Evolutionary conservation across 2,329 filamentous ascomycete genomes (phyloP).

Genomic region (Arthrobotrys conoides): DNA sequence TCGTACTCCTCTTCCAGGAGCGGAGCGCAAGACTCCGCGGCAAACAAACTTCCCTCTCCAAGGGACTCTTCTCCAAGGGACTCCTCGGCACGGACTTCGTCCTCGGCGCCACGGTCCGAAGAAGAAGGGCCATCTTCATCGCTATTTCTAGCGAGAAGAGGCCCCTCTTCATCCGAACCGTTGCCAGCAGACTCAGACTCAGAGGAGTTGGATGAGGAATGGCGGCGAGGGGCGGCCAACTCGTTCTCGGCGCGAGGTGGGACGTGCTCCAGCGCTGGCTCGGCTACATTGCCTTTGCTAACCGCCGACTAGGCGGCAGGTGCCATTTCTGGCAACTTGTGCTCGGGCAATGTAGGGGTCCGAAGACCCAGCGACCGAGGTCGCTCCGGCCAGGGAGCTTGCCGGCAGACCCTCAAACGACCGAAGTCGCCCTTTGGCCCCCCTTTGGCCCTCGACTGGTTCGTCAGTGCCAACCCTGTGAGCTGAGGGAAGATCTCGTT

Average conservation of each 20-base stretch:
- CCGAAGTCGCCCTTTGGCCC: too few species aligned
- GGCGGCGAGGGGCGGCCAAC: too few species aligned
- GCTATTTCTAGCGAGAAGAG: too few species aligned
- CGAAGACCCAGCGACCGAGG: background rate
- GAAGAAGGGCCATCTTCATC: too few species aligned
- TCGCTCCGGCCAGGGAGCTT: background rate
- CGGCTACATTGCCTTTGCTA: background rate
- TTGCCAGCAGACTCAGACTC: too few species aligned
- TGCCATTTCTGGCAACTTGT: constrained; percentile 17
- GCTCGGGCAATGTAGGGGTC: background rate
- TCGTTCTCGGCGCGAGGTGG: background rate
- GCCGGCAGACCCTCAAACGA: background rate
- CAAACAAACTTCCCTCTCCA: too few species aligned
- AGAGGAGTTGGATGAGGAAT: too few species aligned
- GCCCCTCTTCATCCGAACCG: too few species aligned
- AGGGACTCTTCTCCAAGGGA: too few species aligned
- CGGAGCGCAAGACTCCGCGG: background rate
- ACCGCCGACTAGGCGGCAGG: constrained; percentile 30
- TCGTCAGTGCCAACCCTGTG: background rate
- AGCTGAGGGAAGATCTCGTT: background rate
- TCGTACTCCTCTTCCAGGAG: background rate
- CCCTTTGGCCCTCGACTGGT: too few species aligned
- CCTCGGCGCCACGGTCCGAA: background rate
- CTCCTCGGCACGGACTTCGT: background rate
- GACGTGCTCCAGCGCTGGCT: background rate